Evolutionary conservation across 2,329 filamentous ascomycete species (phyloP).

Genomic region (Aspergillus udagawae): DNA sequence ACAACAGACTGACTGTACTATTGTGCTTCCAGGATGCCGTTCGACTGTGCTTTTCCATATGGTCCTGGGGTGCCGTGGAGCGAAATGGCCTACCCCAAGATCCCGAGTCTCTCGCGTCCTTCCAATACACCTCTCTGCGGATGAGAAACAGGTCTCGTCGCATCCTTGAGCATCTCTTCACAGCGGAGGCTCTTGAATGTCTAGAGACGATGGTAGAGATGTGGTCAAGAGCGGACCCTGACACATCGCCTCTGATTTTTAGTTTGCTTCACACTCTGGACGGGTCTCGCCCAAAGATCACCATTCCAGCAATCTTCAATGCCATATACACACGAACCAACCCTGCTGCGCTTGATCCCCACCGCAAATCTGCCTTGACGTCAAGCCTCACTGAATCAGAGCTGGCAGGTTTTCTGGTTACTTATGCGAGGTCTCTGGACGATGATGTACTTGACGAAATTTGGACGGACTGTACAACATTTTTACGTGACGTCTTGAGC

Average conservation of each 20-base stretch:
- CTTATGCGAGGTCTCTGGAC: slow-evolving; percentile 84
- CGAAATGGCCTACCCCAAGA: slow-evolving; percentile 51
- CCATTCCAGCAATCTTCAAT: slow-evolving; percentile 91
- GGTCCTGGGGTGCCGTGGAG: slow-evolving; percentile 77
- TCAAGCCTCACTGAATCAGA: slow-evolving; percentile 79
- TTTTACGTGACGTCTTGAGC: slow-evolving; percentile 80
- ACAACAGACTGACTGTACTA: slow-evolving; percentile 86
- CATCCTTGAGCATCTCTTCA: slow-evolving; percentile 87
- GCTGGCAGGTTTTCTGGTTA: slow-evolving; percentile 81
- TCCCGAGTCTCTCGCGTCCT: slow-evolving; percentile 68
- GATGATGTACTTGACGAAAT: slow-evolving; percentile 98
- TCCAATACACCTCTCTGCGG: slow-evolving; percentile 82
- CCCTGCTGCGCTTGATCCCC: slow-evolving; percentile 70
- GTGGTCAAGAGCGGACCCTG: slow-evolving; percentile 60
- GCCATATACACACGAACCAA: slow-evolving; percentile 94
- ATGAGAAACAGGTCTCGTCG: slow-evolving; percentile 86
- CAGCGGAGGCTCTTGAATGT: slow-evolving; percentile 87
- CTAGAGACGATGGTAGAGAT: slow-evolving; percentile 85
- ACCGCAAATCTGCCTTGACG: slow-evolving; percentile 81
- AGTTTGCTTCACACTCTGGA: slow-evolving; percentile 87
- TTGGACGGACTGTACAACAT: slow-evolving; percentile 89
- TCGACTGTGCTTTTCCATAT: slow-evolving; percentile 85
- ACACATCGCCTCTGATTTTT: slow-evolving; percentile 65
- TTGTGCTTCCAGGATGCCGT: slow-evolving; percentile 97
- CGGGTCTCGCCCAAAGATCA: slow-evolving; percentile 83